Base-by-base conservation (phyloP, 305 asterid species). In the Solanum hybrid region DNA sequence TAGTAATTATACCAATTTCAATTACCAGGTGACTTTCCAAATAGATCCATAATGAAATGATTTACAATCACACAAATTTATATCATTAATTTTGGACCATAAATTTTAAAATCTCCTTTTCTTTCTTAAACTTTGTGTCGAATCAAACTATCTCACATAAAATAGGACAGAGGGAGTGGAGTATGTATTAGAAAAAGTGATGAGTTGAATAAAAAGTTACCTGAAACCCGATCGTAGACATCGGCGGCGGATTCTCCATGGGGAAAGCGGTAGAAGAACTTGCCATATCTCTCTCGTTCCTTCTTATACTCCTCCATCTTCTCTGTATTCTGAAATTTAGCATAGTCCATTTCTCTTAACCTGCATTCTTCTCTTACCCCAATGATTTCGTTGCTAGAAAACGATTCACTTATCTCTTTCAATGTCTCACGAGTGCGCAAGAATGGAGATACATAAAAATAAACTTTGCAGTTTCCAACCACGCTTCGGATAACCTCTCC, bases 181-280 rank as follows among this genome's bases (percentile, higher is more conserved):
- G 56, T 42, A 42, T 42, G 56, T 42, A 42, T 42, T 42, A 2
- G 66, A 17, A 17, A 56, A 56, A 56, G 24, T 56, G 24, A 17
- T 56, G n/a, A 56, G 24, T 56, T 17, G 69, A 17, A 56, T 56
- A 17, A 56, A 17, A 66, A 66, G 91, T 81, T 91, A 91, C 93
- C 87, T 51, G 92, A 90, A 81, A 88, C 92, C 87, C 96, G 88
- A 79, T 94, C 95, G 87, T 91, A 91, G 32, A 93, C 96, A 87
- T 93, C 93, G 14, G 96, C 95, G 32, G 92, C 91, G 24, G 95
- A 93, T 86, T 94, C 95, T 4, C 95, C 96, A 12, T 90, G 88
- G 0, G 95, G 95, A 27, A 94, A 91, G 15, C 94, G 40, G 71
- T 92, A 94, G 66, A 93, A 94, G 87, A 91, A 94, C 66, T 91